Evolutionary conservation across 352 stramenopile species (phyloP), one percentile per base, ranked within the genome.

Genomic region (Globisporangium mamillatum): DNA sequence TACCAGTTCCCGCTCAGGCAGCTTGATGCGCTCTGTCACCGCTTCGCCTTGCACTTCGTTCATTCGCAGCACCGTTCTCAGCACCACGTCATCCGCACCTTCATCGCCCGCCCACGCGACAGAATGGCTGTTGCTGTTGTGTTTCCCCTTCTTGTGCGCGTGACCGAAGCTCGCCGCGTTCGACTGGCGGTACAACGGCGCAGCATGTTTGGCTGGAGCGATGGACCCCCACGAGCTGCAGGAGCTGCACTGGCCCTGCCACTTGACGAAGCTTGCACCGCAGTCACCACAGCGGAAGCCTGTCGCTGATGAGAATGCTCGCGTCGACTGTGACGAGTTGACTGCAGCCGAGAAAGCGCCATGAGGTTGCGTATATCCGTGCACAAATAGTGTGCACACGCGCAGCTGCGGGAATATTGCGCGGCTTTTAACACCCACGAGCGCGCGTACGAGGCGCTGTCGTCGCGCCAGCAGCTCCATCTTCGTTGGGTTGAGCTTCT

Each of bases 141-240:
- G 57, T 52, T 75, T 84, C 27, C 14, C 41, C 53, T 88, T 90
- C 34, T 61, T 74, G 36, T 77, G 82, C n/a, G 72, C 69, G 57
- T 77, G 75, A 63, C 59, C 60, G 61, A 72, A 78, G 32, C 44
- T 75, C 18, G 62, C 71, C 3, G 79, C 82, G 48, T 90, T 93
- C 27, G 82, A 74, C 65, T 94, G 83, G 9, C 78, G 79, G 60
- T 84, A 94, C 38, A 79, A 61, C 16, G 81, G 70, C 18, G 80
- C 69, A 2, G 34, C 58, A 0, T 64, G 48, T 52, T 75, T 79
- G 14, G 87, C 77, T 22, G 92, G 71, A 62, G 86, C 82, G 25
- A 99, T 78, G 12, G 86, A 88, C 60, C 97, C 96, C 94, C 95
- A 99, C 44, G 93, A 71, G 18, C 80, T 76, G 76, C 96, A 99